These are phyloP conservation scores for Wickerhamiella sorbophila DNA, from an alignment of 805 yeast genomes.

Conservation along the genomic window DNA sequence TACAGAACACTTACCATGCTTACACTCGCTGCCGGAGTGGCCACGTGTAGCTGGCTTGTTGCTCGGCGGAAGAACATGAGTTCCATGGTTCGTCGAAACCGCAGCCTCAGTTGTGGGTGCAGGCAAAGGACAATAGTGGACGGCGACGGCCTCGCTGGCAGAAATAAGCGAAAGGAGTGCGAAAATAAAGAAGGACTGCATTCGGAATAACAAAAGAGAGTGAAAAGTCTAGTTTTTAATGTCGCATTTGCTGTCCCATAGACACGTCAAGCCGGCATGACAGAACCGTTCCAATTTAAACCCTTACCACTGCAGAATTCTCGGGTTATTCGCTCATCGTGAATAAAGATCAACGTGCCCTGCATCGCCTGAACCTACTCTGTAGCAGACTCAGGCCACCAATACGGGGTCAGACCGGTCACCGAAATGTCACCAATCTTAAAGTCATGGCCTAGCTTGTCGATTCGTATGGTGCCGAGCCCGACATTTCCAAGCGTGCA, in stretches of 20 bases:
- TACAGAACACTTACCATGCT: conserved; percentile 8
- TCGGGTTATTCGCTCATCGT: too few species aligned
- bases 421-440: conserved; percentile 27
- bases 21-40: background rate
- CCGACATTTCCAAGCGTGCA: conserved; percentile 47
- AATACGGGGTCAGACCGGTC: conserved; percentile 46
- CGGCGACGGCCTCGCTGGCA: too few species aligned
- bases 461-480: conserved; percentile 43
- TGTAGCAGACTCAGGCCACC: conserved; percentile 49
- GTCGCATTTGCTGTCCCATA: too few species aligned
- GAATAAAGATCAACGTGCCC: too few species aligned
- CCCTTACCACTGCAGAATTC: too few species aligned
- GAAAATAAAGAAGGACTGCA: conserved; percentile 1
- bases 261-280: too few species aligned
- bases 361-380: too few species aligned
- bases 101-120: conserved; percentile 11
- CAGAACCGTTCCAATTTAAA: too few species aligned
- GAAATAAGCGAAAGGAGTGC: background rate
- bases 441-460: conserved; percentile 18
- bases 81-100: conserved; percentile 14
- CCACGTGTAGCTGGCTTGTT: background rate
- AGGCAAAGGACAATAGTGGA: too few species aligned
- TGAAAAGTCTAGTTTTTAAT: too few species aligned
- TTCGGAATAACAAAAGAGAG: background rate
- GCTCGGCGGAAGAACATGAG: conserved; percentile 6